Conservation (phyloP, 2,329 filamentous ascomycete species). For the Cytospora mali region DNA sequence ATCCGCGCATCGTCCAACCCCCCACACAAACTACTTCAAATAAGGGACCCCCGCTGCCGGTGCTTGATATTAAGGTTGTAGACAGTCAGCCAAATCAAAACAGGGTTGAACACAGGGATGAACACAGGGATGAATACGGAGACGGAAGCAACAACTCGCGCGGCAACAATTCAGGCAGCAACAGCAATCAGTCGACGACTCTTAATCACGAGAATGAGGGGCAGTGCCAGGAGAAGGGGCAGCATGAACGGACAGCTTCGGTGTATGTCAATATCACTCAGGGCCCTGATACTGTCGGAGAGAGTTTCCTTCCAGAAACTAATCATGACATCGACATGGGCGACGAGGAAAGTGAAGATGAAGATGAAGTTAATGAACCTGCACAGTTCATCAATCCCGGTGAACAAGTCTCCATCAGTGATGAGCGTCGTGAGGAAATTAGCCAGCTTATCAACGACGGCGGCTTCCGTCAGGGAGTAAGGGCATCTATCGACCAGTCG, state of each 20-base stretch:
- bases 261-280: slow-evolving; percentile 4
- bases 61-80: slow-evolving; percentile 16
- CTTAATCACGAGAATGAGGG: slow-evolving; percentile 1
- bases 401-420: slow-evolving; percentile 35
- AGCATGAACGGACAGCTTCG: slow-evolving; percentile 7
- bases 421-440: slow-evolving; percentile 43
- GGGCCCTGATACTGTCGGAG: slow-evolving; percentile 22
- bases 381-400: slow-evolving; percentile 16
- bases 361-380: not conserved
- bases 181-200: slow-evolving; percentile 27
- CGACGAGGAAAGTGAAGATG: not conserved
- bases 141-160: not conserved
- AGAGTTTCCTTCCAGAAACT: slow-evolving; percentile 33
- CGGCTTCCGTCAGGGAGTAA: slow-evolving; percentile 49
- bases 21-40: slow-evolving; percentile 30
- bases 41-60: not conserved
- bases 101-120: no score
- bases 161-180: slow-evolving; percentile 11
- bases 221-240: slow-evolving; percentile 26
- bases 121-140: no score
- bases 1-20: slow-evolving; percentile 65
- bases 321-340: slow-evolving; percentile 22
- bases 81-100: slow-evolving; percentile 21
- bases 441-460: slow-evolving; percentile 50
- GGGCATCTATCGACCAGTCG: slow-evolving; percentile 39